Conservation (phyloP, 2,329 filamentous ascomycete genomes). For the Fonsecaea pedrosoi region DNA sequence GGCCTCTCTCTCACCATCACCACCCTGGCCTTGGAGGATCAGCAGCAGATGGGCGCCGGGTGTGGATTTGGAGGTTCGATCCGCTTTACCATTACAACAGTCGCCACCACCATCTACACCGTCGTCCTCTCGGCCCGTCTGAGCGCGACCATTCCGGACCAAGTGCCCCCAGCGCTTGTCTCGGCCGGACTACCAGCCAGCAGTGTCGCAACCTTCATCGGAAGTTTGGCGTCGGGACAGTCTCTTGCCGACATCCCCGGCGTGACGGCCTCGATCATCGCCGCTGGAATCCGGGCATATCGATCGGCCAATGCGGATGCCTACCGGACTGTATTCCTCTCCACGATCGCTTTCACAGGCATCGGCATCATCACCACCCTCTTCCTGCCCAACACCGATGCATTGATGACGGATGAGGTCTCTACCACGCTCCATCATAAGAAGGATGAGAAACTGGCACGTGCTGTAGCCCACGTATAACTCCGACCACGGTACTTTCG, state of each 20-base stretch:
- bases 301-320: slow-evolving; percentile 51
- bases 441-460: background rate
- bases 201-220: background rate
- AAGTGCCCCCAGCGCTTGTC: background rate
- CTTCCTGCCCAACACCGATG: slow-evolving; percentile 12
- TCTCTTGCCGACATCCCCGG: background rate
- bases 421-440: slow-evolving; percentile 8
- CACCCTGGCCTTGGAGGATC: slow-evolving; percentile 4
- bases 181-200: background rate
- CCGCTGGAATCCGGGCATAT: slow-evolving; percentile 48
- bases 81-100: background rate
- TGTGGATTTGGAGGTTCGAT: slow-evolving; percentile 44
- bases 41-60: background rate
- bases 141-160: background rate
- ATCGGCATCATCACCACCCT: slow-evolving; percentile 8
- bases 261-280: slow-evolving; percentile 36
- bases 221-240: background rate
- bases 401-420: slow-evolving; percentile 8
- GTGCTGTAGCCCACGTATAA: too few species aligned
- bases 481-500: too few species aligned
- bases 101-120: background rate
- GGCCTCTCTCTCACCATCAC: slow-evolving; percentile 34
- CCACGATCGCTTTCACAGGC: slow-evolving; percentile 32
- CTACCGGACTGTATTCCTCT: slow-evolving; percentile 52
- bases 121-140: background rate